phyloP scores from a whole-genome alignment of 768 basidiomycete genomes.

The Postia placenta region DNA sequence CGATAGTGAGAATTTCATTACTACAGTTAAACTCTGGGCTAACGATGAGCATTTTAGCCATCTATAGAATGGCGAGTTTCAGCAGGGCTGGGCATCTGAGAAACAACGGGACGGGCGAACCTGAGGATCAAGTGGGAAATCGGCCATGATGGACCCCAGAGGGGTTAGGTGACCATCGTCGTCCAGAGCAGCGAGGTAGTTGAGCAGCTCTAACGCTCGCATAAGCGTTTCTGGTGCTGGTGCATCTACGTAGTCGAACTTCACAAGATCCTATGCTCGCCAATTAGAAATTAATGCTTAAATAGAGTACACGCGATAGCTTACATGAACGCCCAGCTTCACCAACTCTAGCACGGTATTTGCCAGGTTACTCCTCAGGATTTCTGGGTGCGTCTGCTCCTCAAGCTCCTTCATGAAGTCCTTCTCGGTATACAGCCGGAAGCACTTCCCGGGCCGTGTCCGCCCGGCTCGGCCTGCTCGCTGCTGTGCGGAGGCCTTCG shows the following conservation, averaged over 20 bases:
- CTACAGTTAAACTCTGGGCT: slow-evolving; percentile 96
- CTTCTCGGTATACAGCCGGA: slow-evolving; percentile 93
- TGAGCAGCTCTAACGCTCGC: slow-evolving; percentile 91
- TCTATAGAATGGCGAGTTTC: slow-evolving; percentile 31
- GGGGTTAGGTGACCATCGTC: slow-evolving; percentile 89
- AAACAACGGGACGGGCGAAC: slow-evolving; percentile 31
- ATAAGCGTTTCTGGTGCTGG: slow-evolving; percentile 69
- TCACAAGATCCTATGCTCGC: slow-evolving; percentile 18
- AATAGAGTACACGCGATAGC: neutral
- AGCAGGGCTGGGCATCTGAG: neutral
- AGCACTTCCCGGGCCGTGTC: slow-evolving; percentile 95
- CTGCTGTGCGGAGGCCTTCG: slow-evolving; percentile 95
- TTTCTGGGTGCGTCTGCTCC: slow-evolving; percentile 97
- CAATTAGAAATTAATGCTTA: neutral
- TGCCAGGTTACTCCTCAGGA: slow-evolving; percentile 86
- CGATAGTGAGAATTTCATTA: slow-evolving; percentile 92
- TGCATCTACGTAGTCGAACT: slow-evolving; percentile 25
- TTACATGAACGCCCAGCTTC: slow-evolving; percentile 86
- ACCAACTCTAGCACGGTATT: slow-evolving; percentile 91
- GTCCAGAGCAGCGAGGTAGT: slow-evolving; percentile 88
- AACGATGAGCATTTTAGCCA: slow-evolving; percentile 90
- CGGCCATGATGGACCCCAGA: slow-evolving; percentile 89
- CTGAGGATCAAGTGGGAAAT: slow-evolving; percentile 98
- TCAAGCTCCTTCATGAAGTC: slow-evolving; percentile 95
- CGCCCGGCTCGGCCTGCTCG: slow-evolving; percentile 94